Conservation (phyloP, 208 protist species). For the Trypanosoma rangeli region DNA sequence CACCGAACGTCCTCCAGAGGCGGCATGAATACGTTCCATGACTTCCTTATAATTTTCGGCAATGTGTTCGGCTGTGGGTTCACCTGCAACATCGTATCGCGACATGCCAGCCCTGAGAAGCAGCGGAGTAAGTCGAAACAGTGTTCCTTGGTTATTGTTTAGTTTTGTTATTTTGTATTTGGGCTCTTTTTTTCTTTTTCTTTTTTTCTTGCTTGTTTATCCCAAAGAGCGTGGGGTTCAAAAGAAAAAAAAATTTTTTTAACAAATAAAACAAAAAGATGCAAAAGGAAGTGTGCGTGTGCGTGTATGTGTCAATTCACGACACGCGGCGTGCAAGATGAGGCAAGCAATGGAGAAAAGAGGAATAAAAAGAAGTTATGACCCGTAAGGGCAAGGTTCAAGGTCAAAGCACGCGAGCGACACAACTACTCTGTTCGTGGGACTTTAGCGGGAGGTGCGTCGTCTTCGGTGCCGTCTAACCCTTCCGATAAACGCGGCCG, state of each 20-base stretch:
- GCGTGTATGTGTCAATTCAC: too few species aligned
- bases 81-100: conserved; percentile 59
- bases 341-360: neutral
- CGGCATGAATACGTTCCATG: conserved; percentile 28
- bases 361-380: neutral
- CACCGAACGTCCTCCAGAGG: conserved; percentile 41
- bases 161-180: too few species aligned
- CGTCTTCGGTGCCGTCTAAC: conserved; percentile 14
- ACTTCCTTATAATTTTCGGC: conserved; percentile 58
- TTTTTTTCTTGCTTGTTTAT: neutral
- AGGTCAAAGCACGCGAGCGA: neutral
- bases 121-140: conserved; percentile 23
- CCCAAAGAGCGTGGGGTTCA: neutral
- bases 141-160: conserved; percentile 9
- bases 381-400: neutral
- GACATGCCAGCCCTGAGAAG: conserved; percentile 25
- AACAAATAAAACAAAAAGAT: too few species aligned
- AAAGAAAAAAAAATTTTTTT: too few species aligned
- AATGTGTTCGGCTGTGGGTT: conserved; percentile 53
- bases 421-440: neutral
- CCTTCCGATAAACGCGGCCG: conserved; percentile 9
- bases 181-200: conserved; percentile 2
- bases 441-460: conserved; percentile 29
- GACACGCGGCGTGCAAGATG: neutral
- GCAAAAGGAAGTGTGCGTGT: too few species aligned